These are phyloP conservation scores for Exophiala xenobiotica DNA, from an alignment of 2,329 filamentous ascomycete genomes.

Conservation along the genomic window DNA sequence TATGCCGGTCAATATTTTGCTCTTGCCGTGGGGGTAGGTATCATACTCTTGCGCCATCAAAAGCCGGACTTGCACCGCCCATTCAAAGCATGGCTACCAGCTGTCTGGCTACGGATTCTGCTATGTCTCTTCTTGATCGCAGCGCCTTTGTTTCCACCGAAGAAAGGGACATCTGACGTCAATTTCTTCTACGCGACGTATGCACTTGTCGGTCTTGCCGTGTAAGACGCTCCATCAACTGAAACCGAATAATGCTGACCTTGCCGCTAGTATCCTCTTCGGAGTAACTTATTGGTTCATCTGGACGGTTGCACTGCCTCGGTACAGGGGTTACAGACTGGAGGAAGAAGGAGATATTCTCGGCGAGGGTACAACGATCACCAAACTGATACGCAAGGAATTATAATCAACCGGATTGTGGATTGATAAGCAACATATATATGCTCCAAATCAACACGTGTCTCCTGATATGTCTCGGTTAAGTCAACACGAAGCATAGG, in stretches of 20 bases:
- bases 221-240: conserved; percentile 34
- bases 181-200: conserved; percentile 54
- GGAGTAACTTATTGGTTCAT: conserved; percentile 67
- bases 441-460: conserved; percentile 7
- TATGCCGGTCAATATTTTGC: conserved; percentile 64
- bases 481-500: conserved; percentile 1
- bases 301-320: conserved; percentile 63
- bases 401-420: conserved; percentile 21
- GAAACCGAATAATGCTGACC: conserved; percentile 14
- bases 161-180: conserved; percentile 46
- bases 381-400: conserved; percentile 49
- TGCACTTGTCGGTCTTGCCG: conserved; percentile 50
- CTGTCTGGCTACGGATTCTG: conserved; percentile 56
- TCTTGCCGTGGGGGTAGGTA: conserved; percentile 57
- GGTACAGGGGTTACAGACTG: conserved; percentile 58
- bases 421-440: conserved; percentile 25
- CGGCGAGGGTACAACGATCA: conserved; percentile 67
- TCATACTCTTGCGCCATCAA: conserved; percentile 60
- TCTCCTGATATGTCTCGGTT: conserved; percentile 6
- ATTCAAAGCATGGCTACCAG: conserved; percentile 64
- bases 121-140: conserved; percentile 57
- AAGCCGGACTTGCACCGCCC: conserved; percentile 62
- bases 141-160: conserved; percentile 63
- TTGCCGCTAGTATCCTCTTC: conserved; percentile 51
- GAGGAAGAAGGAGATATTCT: conserved; percentile 62